Percentiles rank a stretch among this genome's conserved stretches.
These are phyloP conservation scores for Lentinula guzmanii DNA, from an alignment of 768 basidiomycete species.

Conservation along the genomic window DNA sequence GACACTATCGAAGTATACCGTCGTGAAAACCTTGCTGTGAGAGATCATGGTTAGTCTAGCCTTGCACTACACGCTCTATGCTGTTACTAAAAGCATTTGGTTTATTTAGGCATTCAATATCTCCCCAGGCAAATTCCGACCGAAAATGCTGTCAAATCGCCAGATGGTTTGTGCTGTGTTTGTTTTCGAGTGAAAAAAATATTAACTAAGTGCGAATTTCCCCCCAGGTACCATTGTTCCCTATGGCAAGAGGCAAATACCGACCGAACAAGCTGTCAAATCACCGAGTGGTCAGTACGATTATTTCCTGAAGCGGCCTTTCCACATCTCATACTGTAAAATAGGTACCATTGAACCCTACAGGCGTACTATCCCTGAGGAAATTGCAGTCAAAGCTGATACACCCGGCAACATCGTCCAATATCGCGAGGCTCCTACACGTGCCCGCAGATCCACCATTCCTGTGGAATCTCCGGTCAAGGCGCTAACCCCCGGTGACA, in stretches of 20 bases:
- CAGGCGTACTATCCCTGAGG: conserved; percentile 1
- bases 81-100: not conserved
- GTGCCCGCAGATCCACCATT: not conserved
- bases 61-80: not conserved
- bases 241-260: conserved; percentile 13
- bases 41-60: not conserved
- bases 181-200: conserved; percentile 1
- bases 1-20: conserved; percentile 1
- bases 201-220: too few species aligned
- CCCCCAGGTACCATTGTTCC: conserved; percentile 12
- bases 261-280: not conserved
- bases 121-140: conserved; percentile 16
- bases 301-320: conserved; percentile 9
- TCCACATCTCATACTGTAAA: conserved; percentile 14
- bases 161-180: conserved; percentile 23
- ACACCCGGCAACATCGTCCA: conserved; percentile 4
- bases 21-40: conserved; percentile 4
- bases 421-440: not conserved
- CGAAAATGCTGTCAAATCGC: conserved; percentile 27
- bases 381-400: conserved; percentile 1
- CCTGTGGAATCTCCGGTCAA: conserved; percentile 6
- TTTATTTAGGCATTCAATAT: not conserved
- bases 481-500: conserved; percentile 1
- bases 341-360: conserved; percentile 23
- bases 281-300: not conserved